Base-by-base conservation (phyloP, 371 early-diverging fungal species). In the Syncephalastrum contaminatum region DNA sequence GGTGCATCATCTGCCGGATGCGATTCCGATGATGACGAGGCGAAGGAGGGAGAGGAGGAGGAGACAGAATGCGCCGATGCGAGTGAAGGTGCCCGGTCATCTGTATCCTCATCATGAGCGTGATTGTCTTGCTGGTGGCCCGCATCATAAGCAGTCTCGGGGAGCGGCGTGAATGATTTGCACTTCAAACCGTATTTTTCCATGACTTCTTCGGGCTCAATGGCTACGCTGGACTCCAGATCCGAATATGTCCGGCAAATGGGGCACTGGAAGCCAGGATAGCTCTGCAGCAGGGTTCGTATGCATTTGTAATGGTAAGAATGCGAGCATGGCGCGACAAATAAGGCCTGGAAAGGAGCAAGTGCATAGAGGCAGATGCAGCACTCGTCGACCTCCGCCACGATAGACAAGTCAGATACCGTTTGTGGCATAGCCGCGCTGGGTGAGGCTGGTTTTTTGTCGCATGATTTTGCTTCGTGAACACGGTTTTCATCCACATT, bases 231-330 rank as follows among this genome's bases (percentile, higher is more conserved):
- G n/a, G 93, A 95, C 39, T 91, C 91, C 42, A 97, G 77, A 72
- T 97, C 93, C 6, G 96, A 96, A 55, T 92, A 95, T 25, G 94
- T 91, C 41, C 97, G 86, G 64, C 97, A 97, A 49, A 97, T 84
- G n/a, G 97, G 96, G 67, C 97, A 97, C 60, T 87, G 88, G 69
- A 97, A 95, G 51, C 91, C 90, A 19, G 92, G 84, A 62, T 83
- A 81, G 25, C 77, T 78, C 39, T 81, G 69, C 44, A 94, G 75
- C 16, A 96, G 68, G 6, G 90, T 83, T 40, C 85, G 84, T 62
- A 94, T 90, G 69, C 96, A 96, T 75, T 94, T 95, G 81, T 87
- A 97, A 69, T 96, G 97, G 77, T 88, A 96, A 59, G 93, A 88
- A 63, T 95, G 96, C 12, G 94, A 91, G 66, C 96, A 97, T 2